A percentile compares a stretch with the other conserved stretches of the same genome.
Evolutionary conservation across 208 protist species (phyloP).

Genomic region (Leishmania aethiopica): DNA sequence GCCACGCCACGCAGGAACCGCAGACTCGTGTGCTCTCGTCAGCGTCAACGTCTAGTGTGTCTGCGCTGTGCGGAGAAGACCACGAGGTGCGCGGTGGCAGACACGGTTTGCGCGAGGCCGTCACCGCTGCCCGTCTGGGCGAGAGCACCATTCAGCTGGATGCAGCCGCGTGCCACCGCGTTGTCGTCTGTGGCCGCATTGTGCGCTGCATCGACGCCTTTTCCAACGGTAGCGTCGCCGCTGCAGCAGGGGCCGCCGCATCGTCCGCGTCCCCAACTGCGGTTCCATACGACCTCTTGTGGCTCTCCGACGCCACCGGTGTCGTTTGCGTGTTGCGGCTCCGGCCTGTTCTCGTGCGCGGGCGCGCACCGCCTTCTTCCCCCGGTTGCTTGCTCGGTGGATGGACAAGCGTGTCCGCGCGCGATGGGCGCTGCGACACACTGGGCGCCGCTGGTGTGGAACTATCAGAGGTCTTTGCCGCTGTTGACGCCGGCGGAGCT

Average conservation of each 20-base stretch:
- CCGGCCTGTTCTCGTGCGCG: background rate
- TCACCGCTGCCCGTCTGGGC: conserved; percentile 29
- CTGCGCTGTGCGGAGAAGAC: background rate
- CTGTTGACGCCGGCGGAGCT: background rate
- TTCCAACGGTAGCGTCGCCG: conserved; percentile 20
- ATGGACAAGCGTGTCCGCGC: background rate
- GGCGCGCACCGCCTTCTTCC: background rate
- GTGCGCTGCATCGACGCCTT: conserved; percentile 32
- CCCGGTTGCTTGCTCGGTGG: no score
- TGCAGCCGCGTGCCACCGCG: conserved; percentile 36
- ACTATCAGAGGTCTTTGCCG: background rate
- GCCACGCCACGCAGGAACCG: background rate
- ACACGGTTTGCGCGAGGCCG: background rate
- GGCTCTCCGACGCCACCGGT: conserved; percentile 26
- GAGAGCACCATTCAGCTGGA: conserved; percentile 49
- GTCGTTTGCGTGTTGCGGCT: conserved; percentile 21
- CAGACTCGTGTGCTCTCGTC: background rate
- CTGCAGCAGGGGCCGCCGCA: background rate
- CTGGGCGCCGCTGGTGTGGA: background rate
- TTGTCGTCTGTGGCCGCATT: conserved; percentile 54
- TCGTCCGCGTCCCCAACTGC: background rate
- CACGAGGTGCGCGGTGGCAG: background rate
- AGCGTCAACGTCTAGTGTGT: background rate
- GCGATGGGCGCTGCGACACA: background rate
- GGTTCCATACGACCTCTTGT: conserved; percentile 14